A percentile compares a stretch with the other conserved stretches of the same genome.
phyloP scores from a whole-genome alignment of 352 stramenopile genomes.

The Phytopythium aichiense region DNA sequence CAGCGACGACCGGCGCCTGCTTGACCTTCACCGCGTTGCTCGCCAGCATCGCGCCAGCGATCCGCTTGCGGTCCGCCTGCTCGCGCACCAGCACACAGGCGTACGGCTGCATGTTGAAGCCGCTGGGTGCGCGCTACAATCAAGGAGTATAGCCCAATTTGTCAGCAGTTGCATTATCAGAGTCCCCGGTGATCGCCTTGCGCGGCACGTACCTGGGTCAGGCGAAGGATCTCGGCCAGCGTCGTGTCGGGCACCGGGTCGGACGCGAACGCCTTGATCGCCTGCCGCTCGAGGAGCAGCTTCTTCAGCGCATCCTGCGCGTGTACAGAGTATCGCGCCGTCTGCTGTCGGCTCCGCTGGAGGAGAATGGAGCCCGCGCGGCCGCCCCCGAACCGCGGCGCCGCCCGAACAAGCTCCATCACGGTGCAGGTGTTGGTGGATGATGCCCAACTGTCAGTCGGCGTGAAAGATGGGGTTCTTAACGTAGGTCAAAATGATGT shows the following conservation, averaged over 20 bases:
- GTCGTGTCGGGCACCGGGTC: constrained; percentile 41
- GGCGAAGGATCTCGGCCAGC: constrained; percentile 51
- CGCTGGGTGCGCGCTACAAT: constrained; percentile 54
- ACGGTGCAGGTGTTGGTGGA: not conserved
- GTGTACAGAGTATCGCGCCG: not conserved
- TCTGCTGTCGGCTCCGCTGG: not conserved
- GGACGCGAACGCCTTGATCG: constrained; percentile 28
- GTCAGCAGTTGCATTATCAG: not conserved
- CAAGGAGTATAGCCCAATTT: not conserved
- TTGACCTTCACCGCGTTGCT: constrained; percentile 72
- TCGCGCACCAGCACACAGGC: constrained; percentile 73
- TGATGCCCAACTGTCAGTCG: not conserved
- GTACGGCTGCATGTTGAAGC: constrained; percentile 83
- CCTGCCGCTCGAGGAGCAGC: constrained; percentile 17
- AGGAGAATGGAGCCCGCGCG: not conserved
- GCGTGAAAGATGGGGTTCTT: not conserved
- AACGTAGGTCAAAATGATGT: no score
- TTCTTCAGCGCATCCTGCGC: not conserved
- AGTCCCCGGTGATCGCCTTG: not conserved
- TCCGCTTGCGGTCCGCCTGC: constrained; percentile 53
- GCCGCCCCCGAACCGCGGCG: not conserved
- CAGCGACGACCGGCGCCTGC: constrained; percentile 68
- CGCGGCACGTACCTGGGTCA: constrained; percentile 39
- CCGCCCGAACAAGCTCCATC: not conserved
- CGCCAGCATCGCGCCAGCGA: constrained; percentile 75